phyloP scores from a whole-genome alignment of 1,284 basidiomycete species.

The Cutaneotrichosporon sp. region DNA sequence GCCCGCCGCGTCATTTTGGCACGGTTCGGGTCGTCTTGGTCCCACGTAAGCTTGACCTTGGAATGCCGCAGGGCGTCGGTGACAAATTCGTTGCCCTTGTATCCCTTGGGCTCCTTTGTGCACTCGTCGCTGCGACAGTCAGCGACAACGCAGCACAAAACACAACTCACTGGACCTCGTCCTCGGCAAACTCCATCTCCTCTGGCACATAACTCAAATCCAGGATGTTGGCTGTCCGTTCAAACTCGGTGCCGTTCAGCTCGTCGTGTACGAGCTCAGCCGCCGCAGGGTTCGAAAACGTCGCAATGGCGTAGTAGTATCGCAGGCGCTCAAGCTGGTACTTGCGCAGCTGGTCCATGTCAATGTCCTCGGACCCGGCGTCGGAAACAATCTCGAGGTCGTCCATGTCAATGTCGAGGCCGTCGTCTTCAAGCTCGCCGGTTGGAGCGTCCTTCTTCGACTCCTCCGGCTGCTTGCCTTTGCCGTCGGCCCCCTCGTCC shows the following conservation, averaged over 20 bases:
- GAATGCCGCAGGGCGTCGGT: conserved; percentile 98
- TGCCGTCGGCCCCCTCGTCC: conserved; percentile 10
- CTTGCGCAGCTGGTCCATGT: conserved; percentile 80
- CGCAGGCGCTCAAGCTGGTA: conserved; percentile 92
- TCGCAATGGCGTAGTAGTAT: conserved; percentile 96
- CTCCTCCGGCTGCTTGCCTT: conserved; percentile 17
- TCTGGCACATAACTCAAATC: conserved; percentile 92
- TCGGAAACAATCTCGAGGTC: conserved; percentile 35
- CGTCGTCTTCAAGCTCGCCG: conserved; percentile 16
- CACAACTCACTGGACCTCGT: conserved; percentile 57
- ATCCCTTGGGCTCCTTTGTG: conserved; percentile 60
- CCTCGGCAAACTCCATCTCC: conserved; percentile 81
- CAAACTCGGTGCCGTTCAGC: conserved; percentile 91
- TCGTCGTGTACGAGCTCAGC: conserved; percentile 79
- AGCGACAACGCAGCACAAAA: not conserved
- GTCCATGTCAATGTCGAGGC: conserved; percentile 23
- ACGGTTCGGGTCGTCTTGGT: conserved; percentile 92
- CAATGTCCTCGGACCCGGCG: conserved; percentile 57
- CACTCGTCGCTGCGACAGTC: conserved; percentile 66
- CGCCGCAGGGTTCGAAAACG: conserved; percentile 73
- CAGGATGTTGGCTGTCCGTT: conserved; percentile 93
- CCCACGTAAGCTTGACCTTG: conserved; percentile 97
- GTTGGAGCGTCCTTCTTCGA: conserved; percentile 6
- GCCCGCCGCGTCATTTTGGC: conserved; percentile 70
- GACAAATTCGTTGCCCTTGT: conserved; percentile 83